Evolutionary conservation across 441 rosid genomes (phyloP), one percentile per base, ranked within the genome.

Genomic region (Erodium trifolium): DNA sequence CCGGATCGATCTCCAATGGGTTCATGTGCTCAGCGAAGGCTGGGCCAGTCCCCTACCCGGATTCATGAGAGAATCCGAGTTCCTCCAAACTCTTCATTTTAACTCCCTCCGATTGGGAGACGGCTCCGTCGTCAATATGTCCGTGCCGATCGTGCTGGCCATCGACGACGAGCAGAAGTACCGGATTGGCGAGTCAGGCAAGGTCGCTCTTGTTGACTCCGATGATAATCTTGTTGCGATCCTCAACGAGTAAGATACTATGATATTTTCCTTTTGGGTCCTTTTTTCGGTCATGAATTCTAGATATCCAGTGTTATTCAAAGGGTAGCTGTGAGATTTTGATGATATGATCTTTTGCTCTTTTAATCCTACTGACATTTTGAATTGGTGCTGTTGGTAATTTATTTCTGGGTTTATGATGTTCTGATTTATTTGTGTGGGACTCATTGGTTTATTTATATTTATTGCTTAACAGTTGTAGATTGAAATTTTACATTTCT

Each of bases 1-100:
- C 10, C 41, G 70, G 81, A 88, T 93, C 69, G 98, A 93, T 72
- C 16, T 78, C 43, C 86, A 93, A 72, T 91, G 98, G 98, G 87
- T 89, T 74, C 96, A 93, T 79, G 98, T 93, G 16, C 73, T 93
- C 74, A 86, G 97, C 84, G 97, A 93, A 81, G 98, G 97, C 14
- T 93, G 98, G 98, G 96, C 97, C 51, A 93, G 98, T 60, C 98
- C 98, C 1, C 88, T 91, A 64, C 75, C 80, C 2, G 97, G 98
- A 9, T 91, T 91, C 92, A 93, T 93, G 98, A 87, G 87, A 77
- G 89, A 91, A 82, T 81, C 94, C 87, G 93, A 93, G 98, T 91
- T 91, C 96, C 97, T 93, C 93, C 98, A 93, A 91, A 89, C 97
- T 73, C 97, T 93, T 89, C 97, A 91, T 87, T 93, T 91, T 77